These are phyloP conservation scores for Aspergillus sp. DNA, from an alignment of 2,329 filamentous ascomycete genomes.

Conservation along the genomic window DNA sequence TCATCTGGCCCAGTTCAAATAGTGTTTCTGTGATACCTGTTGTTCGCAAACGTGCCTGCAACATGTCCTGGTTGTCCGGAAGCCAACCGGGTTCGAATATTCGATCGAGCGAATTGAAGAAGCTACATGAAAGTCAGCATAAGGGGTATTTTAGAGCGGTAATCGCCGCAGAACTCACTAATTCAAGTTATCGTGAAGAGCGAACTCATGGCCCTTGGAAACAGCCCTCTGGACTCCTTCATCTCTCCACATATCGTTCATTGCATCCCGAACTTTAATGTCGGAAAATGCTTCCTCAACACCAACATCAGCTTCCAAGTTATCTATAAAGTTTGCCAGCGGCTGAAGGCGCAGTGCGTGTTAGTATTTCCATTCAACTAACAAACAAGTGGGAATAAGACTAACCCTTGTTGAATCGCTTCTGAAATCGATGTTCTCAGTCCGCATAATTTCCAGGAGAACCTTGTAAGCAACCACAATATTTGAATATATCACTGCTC, in stretches of 20 bases:
- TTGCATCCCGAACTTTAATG: slow-evolving; percentile 63
- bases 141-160: not conserved
- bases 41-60: slow-evolving; percentile 84
- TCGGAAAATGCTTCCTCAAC: slow-evolving; percentile 76
- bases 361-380: slow-evolving; percentile 10
- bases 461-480: slow-evolving; percentile 88
- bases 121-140: slow-evolving; percentile 54
- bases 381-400: slow-evolving; percentile 8
- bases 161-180: slow-evolving; percentile 63
- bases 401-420: slow-evolving; percentile 76
- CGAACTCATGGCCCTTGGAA: slow-evolving; percentile 91
- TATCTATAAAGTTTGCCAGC: slow-evolving; percentile 73
- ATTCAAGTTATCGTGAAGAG: slow-evolving; percentile 89
- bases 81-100: slow-evolving; percentile 76
- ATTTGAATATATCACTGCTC: slow-evolving; percentile 94
- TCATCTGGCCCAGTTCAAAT: slow-evolving; percentile 87
- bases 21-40: slow-evolving; percentile 95
- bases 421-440: slow-evolving; percentile 77
- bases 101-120: slow-evolving; percentile 75
- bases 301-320: slow-evolving; percentile 74
- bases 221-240: slow-evolving; percentile 83
- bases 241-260: slow-evolving; percentile 83
- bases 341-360: slow-evolving; percentile 52
- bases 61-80: slow-evolving; percentile 89
- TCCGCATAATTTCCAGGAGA: slow-evolving; percentile 86